Evolutionary conservation across 2,329 filamentous ascomycete species (phyloP), one percentile per base, ranked within the genome.

Genomic region (Sporothrix humicola): DNA sequence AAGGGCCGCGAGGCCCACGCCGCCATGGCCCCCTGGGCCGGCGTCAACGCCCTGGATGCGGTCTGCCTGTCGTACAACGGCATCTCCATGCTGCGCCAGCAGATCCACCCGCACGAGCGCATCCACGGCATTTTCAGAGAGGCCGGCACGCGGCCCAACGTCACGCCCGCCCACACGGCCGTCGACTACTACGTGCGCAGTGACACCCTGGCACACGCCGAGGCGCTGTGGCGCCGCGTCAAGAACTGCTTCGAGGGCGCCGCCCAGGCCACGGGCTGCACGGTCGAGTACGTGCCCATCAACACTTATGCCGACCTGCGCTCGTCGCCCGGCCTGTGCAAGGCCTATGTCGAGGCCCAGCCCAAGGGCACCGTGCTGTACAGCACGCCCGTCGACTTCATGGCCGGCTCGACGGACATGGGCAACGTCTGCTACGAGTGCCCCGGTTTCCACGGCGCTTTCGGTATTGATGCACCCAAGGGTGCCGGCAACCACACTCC

Each of bases 81-180:
- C 70, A 79, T 87, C 12, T 80, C 83, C 1, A 80, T 85, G 69
- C 78, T 87, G 42, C 81, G 85, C 2, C 77, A 88, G 79, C 86
- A 88, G 77, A 82, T 86, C 9, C 79, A 79, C 6, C 85, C 85
- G 0, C 80, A 83, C 10, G 82, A 87, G 73, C 83, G 86, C 15
- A 82, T 88, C n/a, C 85, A 87, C 75, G 84, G 84, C 63, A 82
- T 86, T 2, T 83, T 88, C 70, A 78, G 84, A 8, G 75, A 80
- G 4, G 81, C 81, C 2, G 80, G 78, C 2, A 79, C 82, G 54
- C 74, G 80, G 59, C 83, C 81, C 9, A 77, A 77, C 3, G 81
- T 85, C 78, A 88, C 83, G 0, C 71, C 72, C 0, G 77, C 82
- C 0, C 79, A 81, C 69, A 83, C 84, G 10, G 81, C 79, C 44